Evolutionary conservation across 208 protist species (phyloP).

Genomic region (Crithidia fasciculata): DNA sequence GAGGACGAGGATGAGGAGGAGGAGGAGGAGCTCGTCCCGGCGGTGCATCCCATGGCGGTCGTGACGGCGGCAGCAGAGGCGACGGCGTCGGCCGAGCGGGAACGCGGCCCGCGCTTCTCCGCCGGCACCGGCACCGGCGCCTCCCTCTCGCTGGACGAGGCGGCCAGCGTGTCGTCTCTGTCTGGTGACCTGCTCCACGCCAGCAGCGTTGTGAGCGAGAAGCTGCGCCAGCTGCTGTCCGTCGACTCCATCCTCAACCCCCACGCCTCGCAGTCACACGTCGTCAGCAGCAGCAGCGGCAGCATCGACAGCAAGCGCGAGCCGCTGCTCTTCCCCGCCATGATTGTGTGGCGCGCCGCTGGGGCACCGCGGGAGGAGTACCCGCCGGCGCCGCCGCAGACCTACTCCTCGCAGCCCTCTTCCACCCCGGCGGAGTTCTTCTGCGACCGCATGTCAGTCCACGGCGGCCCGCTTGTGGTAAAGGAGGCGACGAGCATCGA

Average conservation of each 20-base stretch:
- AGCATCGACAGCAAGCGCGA: slow-evolving; percentile 19
- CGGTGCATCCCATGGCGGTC: slow-evolving; percentile 17
- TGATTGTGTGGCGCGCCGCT: slow-evolving; percentile 41
- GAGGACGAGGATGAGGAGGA: slow-evolving; percentile 41
- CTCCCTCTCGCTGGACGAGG: slow-evolving; percentile 10
- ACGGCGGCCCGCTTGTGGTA: slow-evolving; percentile 65
- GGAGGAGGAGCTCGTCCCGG: slow-evolving; percentile 38
- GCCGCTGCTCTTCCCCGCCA: slow-evolving; percentile 39
- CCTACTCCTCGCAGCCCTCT: slow-evolving; percentile 34
- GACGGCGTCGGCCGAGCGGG: slow-evolving; percentile 7
- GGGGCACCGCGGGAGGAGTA: slow-evolving; percentile 52
- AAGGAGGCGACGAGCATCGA: slow-evolving; percentile 71
- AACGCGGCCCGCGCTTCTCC: slow-evolving; percentile 12
- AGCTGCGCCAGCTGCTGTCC: slow-evolving; percentile 37
- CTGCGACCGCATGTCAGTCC: slow-evolving; percentile 32
- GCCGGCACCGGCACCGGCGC: slow-evolving; percentile 1
- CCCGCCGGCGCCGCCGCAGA: slow-evolving; percentile 31
- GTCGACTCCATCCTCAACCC: slow-evolving; percentile 57
- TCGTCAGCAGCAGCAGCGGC: slow-evolving; percentile 16
- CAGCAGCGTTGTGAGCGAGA: slow-evolving; percentile 41
- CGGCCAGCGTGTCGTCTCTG: slow-evolving; percentile 29
- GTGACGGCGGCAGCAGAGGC: slow-evolving; percentile 10
- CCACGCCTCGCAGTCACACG: slow-evolving; percentile 20
- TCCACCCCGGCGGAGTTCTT: slow-evolving; percentile 34
- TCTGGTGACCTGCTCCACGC: slow-evolving; percentile 43